Evolutionary conservation across 768 basidiomycete genomes (phyloP).

Genomic region (Lactarius pseudohatsudake): DNA sequence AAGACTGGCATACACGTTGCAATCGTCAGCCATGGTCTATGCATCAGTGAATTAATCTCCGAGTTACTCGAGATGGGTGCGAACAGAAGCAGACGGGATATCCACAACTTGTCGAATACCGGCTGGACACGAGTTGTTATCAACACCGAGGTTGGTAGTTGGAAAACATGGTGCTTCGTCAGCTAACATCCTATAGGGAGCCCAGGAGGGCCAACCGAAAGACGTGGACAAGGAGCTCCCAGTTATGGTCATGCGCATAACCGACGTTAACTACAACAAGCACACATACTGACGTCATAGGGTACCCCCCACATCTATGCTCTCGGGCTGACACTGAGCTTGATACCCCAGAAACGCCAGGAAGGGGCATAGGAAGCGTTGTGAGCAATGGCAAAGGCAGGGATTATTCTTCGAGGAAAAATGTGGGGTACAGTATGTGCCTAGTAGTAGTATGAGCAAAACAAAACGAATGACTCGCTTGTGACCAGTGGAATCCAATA

Average conservation of each 20-base stretch:
- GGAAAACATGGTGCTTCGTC: neutral
- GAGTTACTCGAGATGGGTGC: slow-evolving; percentile 48
- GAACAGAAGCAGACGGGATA: slow-evolving; percentile 36
- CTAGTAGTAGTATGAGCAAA: no score
- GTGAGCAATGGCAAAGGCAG: slow-evolving; percentile 46
- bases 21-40: slow-evolving; percentile 73
- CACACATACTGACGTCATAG: slow-evolving; percentile 52
- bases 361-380: slow-evolving; percentile 69
- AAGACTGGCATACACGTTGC: slow-evolving; percentile 52
- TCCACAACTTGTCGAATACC: slow-evolving; percentile 61
- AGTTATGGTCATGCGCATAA: slow-evolving; percentile 44
- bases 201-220: slow-evolving; percentile 30
- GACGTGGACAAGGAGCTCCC: slow-evolving; percentile 35
- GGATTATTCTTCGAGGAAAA: slow-evolving; percentile 70
- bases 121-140: slow-evolving; percentile 64
- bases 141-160: slow-evolving; percentile 43
- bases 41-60: slow-evolving; percentile 53
- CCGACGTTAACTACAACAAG: slow-evolving; percentile 52
- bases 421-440: neutral
- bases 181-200: slow-evolving; percentile 34
- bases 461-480: no score
- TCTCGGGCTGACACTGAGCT: neutral
- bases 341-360: slow-evolving; percentile 52
- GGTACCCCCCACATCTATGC: slow-evolving; percentile 32
- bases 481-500: no score